Base-by-base conservation (phyloP, 1,139 yeast genomes). In the Candida sp. region DNA sequence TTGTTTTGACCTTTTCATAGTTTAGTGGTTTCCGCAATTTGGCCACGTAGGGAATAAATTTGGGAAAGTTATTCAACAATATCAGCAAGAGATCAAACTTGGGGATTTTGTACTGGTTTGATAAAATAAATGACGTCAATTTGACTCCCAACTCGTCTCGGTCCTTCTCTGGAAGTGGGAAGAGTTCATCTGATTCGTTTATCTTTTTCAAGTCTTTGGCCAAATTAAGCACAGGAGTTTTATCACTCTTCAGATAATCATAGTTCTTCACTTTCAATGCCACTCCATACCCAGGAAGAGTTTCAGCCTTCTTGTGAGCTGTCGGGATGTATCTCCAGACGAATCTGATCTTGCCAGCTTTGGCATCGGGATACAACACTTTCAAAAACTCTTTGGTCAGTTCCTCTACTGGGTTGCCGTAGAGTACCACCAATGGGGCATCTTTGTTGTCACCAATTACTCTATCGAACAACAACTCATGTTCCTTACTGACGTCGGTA, bases 301-400 rank as follows among this genome's bases (percentile, higher is more conserved):
- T 45, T 42, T 82, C 84, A 7, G 63, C 55, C 27, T 46, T 52
- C 5, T 38, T 28, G 3, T 48, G 35, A 2, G 66, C 49, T 26
- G 30, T 42, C 0, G 85, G 83, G 6, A 83, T 75, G 59, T 90
- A 87, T 58, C 98, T 78, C 88, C 96, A 83, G 3, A 86, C 80
- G 64, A 90, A 88, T 51, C 90, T 77, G 32, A 92, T 66, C 60
- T 90, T 89, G 0, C 90, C 96, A 1, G 72, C 66, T 7, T 70
- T 63, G 0, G 96, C 88, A 51, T 88, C 84, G 43, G 81, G 80
- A 54, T 76, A 78, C 51, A 94, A 69, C 51, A 83, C 80, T 26
- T 73, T 66, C 57, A 90, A 85, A 72, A 89, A 86, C 3, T 69
- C 70, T 9, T 72, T 70, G 61, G 91, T 88, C 4, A 72, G 67